phyloP scores from a whole-genome alignment of 1,284 basidiomycete species.

The Microbotryum lychnidis-dioicae region DNA sequence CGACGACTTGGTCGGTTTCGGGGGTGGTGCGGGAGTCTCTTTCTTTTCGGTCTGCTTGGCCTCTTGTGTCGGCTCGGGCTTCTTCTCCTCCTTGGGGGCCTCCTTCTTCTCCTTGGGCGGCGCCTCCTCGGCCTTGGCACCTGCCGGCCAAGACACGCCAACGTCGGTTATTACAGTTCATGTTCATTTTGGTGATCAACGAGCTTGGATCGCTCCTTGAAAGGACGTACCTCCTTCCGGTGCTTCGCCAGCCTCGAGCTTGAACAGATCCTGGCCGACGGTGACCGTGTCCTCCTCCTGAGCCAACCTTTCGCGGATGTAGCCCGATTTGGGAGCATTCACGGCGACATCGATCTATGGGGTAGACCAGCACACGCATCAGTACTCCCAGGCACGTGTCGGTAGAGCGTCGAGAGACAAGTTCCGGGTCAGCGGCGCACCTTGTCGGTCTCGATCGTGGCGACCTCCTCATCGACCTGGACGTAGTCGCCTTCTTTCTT shows the following conservation, averaged over 20 bases:
- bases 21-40: conserved; percentile 39
- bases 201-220: neutral
- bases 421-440: conserved; percentile 43
- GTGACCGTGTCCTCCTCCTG: conserved; percentile 88
- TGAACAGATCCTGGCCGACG: conserved; percentile 91
- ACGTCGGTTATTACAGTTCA: neutral
- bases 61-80: conserved; percentile 34
- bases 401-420: neutral
- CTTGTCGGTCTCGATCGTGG: conserved; percentile 99
- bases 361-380: neutral
- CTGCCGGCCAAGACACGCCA: conserved; percentile 7
- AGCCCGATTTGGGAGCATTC: conserved; percentile 84
- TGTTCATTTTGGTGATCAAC: neutral
- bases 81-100: conserved; percentile 29
- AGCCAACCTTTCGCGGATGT: conserved; percentile 76
- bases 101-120: conserved; percentile 33
- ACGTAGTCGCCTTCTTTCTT: conserved; percentile 92
- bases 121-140: conserved; percentile 40
- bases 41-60: conserved; percentile 31
- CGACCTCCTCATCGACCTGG: conserved; percentile 87
- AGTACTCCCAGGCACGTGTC: neutral
- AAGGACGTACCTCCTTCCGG: conserved; percentile 46
- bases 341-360: conserved; percentile 90
- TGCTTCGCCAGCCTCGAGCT: conserved; percentile 67
- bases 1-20: conserved; percentile 72